Evolutionary conservation across 1,139 yeast genomes (phyloP).

Genomic region (Saccharomyces hybrid): DNA sequence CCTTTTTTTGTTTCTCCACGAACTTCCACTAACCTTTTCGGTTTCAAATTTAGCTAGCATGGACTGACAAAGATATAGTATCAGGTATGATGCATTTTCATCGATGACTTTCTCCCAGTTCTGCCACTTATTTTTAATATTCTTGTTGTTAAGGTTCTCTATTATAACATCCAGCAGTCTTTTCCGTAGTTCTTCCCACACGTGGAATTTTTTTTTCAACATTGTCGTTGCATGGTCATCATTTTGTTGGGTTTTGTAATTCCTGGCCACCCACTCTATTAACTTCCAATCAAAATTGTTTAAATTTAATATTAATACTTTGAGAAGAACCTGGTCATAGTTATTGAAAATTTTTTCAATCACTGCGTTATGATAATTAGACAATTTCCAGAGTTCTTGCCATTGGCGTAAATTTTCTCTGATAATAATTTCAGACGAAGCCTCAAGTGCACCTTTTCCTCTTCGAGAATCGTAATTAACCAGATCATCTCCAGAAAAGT

Average conservation of each 20-base stretch:
- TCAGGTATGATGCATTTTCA: slow-evolving; percentile 1
- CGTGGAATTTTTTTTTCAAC: slow-evolving; percentile 4
- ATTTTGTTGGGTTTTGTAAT: slow-evolving; percentile 2
- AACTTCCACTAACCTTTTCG: not conserved
- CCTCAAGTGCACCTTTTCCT: slow-evolving; percentile 2
- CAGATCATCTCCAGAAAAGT: slow-evolving; percentile 12
- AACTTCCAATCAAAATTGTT: slow-evolving; percentile 19
- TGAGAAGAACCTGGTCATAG: slow-evolving; percentile 12
- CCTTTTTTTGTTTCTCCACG: not conserved
- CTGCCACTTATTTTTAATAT: slow-evolving; percentile 4
- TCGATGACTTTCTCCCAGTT: slow-evolving; percentile 6
- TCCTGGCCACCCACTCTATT: slow-evolving; percentile 15
- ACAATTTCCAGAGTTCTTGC: slow-evolving; percentile 19
- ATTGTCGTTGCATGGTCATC: not conserved
- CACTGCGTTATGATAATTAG: slow-evolving; percentile 9
- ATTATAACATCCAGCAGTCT: slow-evolving; percentile 5
- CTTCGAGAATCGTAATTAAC: not conserved
- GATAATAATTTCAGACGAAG: slow-evolving; percentile 12
- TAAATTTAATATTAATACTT: slow-evolving; percentile 14
- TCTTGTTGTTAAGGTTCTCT: slow-evolving; percentile 4
- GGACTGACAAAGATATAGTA: not conserved
- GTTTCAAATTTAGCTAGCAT: not conserved
- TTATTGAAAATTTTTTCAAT: slow-evolving; percentile 11
- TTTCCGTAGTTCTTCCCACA: slow-evolving; percentile 7
- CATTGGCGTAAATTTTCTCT: slow-evolving; percentile 11